phyloP scores from a whole-genome alignment of 2,329 filamentous ascomycete species.

The Cytospora paraplurivora region DNA sequence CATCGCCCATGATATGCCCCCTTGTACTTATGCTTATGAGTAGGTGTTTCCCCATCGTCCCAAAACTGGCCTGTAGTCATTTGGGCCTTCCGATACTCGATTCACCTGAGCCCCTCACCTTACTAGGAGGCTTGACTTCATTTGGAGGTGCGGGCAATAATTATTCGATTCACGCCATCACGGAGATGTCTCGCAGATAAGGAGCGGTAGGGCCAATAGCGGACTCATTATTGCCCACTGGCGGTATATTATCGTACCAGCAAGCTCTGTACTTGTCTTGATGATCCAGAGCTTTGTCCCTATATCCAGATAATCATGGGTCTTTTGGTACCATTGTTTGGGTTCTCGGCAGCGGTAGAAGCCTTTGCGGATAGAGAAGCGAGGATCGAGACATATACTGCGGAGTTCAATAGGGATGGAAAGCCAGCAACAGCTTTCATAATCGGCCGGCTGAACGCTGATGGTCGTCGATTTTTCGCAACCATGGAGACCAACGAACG shows the following conservation, averaged over 20 bases:
- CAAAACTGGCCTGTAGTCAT: constrained; percentile 65
- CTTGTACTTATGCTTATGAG: neutral
- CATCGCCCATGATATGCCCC: constrained; percentile 11
- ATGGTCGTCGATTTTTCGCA: constrained; percentile 22
- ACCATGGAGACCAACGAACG: constrained; percentile 25
- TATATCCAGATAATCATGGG: constrained; percentile 25
- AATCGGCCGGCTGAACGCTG: constrained; percentile 18
- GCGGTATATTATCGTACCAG: constrained; percentile 66
- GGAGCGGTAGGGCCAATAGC: constrained; percentile 46
- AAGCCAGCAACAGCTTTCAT: constrained; percentile 26
- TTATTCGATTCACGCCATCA: constrained; percentile 67
- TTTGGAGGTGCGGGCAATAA: constrained; percentile 74
- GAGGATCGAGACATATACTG: constrained; percentile 35
- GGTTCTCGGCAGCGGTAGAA: neutral
- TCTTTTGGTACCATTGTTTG: neutral
- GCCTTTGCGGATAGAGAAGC: constrained; percentile 20
- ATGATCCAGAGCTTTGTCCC: constrained; percentile 35
- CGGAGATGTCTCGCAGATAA: constrained; percentile 56
- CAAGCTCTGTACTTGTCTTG: constrained; percentile 61
- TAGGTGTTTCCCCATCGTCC: constrained; percentile 71
- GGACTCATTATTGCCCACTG: constrained; percentile 67
- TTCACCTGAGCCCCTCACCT: constrained; percentile 55
- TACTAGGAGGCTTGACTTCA: constrained; percentile 66
- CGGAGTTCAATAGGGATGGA: constrained; percentile 32
- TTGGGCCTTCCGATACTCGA: constrained; percentile 53